A percentile compares a stretch with the other conserved stretches of the same genome.
Evolutionary conservation across 2,329 filamentous ascomycete genomes (phyloP).

Genomic region (Aspergillus fumigatus): DNA sequence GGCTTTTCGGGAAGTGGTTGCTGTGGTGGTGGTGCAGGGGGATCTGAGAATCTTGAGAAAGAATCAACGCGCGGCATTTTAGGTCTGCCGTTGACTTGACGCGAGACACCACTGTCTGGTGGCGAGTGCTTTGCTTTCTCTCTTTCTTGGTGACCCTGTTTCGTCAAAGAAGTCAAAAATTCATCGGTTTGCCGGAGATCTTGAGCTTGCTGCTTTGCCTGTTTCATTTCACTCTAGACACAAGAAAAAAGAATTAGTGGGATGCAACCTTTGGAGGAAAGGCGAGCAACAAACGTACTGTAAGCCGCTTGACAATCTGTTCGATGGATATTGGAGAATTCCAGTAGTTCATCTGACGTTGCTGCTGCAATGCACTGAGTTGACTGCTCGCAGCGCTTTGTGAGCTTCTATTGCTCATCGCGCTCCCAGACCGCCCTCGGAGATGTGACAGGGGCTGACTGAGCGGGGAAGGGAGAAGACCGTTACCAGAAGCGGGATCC

Average conservation of each 20-base stretch:
- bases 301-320: conserved; percentile 83
- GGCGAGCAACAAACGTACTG: conserved; percentile 48
- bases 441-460: conserved; percentile 62
- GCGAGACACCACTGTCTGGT: conserved; percentile 40
- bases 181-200: conserved; percentile 79
- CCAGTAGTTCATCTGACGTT: conserved; percentile 76
- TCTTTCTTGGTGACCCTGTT: conserved; percentile 59
- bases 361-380: conserved; percentile 60
- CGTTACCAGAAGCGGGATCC: conserved; percentile 68
- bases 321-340: conserved; percentile 87
- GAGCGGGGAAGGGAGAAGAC: conserved; percentile 65
- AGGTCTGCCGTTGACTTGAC: conserved; percentile 43
- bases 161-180: conserved; percentile 72
- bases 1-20: conserved; percentile 93
- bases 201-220: conserved; percentile 79
- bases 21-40: conserved; percentile 86
- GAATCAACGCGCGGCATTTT: conserved; percentile 61
- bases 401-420: conserved; percentile 57
- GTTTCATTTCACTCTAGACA: conserved; percentile 77
- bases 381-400: conserved; percentile 54
- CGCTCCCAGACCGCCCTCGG: conserved; percentile 65
- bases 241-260: conserved; percentile 11
- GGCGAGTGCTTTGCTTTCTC: conserved; percentile 47
- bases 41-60: conserved; percentile 84
- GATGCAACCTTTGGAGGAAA: not conserved